Conservation (phyloP, 495 filamentous ascomycete genomes). For the Annulohypoxylon stygium region DNA sequence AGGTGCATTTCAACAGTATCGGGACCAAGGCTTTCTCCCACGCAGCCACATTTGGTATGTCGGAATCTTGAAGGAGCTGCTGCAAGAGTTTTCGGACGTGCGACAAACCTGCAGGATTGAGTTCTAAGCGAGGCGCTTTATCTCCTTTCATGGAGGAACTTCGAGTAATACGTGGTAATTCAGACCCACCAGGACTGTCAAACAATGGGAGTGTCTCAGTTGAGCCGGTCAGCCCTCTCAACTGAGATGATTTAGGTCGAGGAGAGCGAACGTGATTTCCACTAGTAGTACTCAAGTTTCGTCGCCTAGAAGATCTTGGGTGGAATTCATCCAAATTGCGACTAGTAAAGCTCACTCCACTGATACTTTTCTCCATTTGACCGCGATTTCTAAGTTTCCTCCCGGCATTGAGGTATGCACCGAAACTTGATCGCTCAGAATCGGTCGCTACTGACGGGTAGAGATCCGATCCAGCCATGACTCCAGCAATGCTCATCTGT, state of each 20-base stretch:
- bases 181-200: constrained; percentile 51
- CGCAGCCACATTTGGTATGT: constrained; percentile 75
- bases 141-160: constrained; percentile 88
- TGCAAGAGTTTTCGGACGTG: constrained; percentile 87
- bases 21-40: constrained; percentile 96
- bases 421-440: constrained; percentile 62
- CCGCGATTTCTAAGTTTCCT: constrained; percentile 77
- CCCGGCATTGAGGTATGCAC: constrained; percentile 69
- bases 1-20: constrained; percentile 89
- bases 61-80: constrained; percentile 82
- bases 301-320: constrained; percentile 70
- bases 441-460: constrained; percentile 59
- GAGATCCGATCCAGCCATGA: constrained; percentile 66
- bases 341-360: constrained; percentile 70
- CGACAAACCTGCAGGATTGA: constrained; percentile 87
- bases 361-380: constrained; percentile 75
- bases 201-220: constrained; percentile 58
- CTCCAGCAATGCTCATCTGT: constrained; percentile 85
- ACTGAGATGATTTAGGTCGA: constrained; percentile 62
- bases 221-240: constrained; percentile 59
- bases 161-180: constrained; percentile 73
- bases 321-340: constrained; percentile 69
- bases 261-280: constrained; percentile 77
- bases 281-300: constrained; percentile 84
- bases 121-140: constrained; percentile 78